Conservation (phyloP, 148 eudicot species). For the Beta vulgaris region DNA sequence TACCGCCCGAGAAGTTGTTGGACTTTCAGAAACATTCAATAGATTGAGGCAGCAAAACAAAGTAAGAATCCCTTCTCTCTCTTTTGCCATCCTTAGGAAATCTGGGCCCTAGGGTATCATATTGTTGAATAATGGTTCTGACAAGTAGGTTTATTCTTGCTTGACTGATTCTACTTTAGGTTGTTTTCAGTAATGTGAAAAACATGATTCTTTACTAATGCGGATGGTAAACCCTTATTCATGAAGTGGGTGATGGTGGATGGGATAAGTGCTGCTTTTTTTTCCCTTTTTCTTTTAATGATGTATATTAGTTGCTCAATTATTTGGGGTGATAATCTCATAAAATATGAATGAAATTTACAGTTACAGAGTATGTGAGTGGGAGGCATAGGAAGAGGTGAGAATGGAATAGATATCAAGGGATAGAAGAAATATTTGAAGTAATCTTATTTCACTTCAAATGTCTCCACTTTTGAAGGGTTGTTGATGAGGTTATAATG, state of each 20-base stretch:
- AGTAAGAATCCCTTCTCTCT: conserved; percentile 31
- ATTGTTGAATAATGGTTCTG: conserved; percentile 4
- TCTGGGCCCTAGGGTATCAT: neutral
- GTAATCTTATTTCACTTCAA: no score
- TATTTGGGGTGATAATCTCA: neutral
- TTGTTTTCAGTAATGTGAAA: neutral
- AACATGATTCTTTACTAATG: neutral
- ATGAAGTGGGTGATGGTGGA: neutral
- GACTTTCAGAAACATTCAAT: conserved; percentile 72
- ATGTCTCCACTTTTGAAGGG: neutral
- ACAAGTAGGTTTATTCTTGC: conserved; percentile 20
- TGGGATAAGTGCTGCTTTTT: neutral
- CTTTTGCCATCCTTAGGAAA: no score
- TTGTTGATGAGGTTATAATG: neutral
- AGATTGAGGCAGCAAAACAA: conserved; percentile 56
- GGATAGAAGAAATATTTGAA: no score
- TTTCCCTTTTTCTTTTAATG: no score
- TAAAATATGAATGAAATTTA: neutral
- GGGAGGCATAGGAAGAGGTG: neutral
- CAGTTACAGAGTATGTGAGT: neutral
- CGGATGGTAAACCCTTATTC: neutral
- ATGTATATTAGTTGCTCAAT: neutral
- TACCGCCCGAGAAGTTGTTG: conserved; percentile 37
- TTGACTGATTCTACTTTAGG: conserved; percentile 18
- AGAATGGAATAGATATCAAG: neutral